Percentiles rank a stretch among this genome's conserved stretches.
phyloP scores from a whole-genome alignment of 202 grass and related monocot genomes.

The Saccharum hybrid region DNA sequence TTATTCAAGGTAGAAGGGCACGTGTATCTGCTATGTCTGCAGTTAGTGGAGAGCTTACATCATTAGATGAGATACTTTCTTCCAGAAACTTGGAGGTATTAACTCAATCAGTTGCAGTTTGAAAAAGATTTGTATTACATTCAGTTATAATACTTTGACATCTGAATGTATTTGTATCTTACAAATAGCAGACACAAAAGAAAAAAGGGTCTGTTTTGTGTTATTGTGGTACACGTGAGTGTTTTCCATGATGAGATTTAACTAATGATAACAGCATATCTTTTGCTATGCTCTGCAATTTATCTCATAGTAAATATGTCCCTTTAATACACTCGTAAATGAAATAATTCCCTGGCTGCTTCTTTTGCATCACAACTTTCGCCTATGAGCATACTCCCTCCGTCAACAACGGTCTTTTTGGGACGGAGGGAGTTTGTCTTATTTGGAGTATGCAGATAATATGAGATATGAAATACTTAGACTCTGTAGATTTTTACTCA shows the following conservation, averaged over 20 bases:
- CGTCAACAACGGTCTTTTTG: no score
- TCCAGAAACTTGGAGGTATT: conserved; percentile 84
- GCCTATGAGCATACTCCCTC: neutral
- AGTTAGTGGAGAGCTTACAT: conserved; percentile 74
- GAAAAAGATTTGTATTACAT: conserved; percentile 7
- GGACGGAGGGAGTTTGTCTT: neutral
- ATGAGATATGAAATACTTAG: conserved; percentile 26
- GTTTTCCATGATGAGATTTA: neutral
- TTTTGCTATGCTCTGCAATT: neutral
- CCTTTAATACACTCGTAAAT: neutral
- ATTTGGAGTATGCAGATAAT: conserved; percentile 9
- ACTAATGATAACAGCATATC: neutral
- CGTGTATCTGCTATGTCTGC: conserved; percentile 75
- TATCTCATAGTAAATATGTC: conserved; percentile 4
- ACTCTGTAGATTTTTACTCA: neutral
- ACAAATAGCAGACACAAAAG: neutral
- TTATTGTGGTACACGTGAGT: neutral
- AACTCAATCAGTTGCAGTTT: conserved; percentile 32
- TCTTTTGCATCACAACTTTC: neutral
- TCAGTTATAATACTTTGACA: conserved; percentile 8
- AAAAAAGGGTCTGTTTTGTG: neutral
- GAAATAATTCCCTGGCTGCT: conserved; percentile 9
- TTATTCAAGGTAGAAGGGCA: conserved; percentile 88
- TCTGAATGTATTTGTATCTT: conserved; percentile 2
- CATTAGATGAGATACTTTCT: conserved; percentile 87